These are phyloP conservation scores for Barnettozyma vustinii DNA, from an alignment of 805 yeast genomes.

Conservation along the genomic window DNA sequence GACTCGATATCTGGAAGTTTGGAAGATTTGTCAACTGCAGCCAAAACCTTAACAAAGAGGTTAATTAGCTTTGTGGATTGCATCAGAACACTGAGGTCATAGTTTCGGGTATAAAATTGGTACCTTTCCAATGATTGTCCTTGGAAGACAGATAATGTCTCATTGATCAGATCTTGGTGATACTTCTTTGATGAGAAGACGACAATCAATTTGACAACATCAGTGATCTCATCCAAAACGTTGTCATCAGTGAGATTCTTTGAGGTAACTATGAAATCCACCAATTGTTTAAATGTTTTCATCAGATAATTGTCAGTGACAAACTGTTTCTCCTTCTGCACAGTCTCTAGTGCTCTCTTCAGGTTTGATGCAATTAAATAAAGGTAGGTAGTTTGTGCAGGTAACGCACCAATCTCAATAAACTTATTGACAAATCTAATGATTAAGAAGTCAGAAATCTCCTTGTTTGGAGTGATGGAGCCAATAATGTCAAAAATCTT, in stretches of 20 bases:
- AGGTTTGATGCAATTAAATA: slow-evolving; percentile 17
- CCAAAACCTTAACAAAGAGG: slow-evolving; percentile 41
- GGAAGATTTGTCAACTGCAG: slow-evolving; percentile 45
- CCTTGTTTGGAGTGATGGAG: slow-evolving; percentile 27
- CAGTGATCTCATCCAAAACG: slow-evolving; percentile 25
- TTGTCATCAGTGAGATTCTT: slow-evolving; percentile 9
- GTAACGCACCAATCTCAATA: slow-evolving; percentile 12
- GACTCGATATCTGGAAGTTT: slow-evolving; percentile 21
- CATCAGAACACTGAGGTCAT: slow-evolving; percentile 19
- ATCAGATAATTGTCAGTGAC: slow-evolving; percentile 19
- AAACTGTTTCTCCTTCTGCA: slow-evolving; percentile 14
- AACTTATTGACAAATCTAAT: slow-evolving; percentile 33
- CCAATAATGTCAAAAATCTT: slow-evolving; percentile 22
- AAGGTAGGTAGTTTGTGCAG: slow-evolving; percentile 13
- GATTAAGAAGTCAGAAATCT: slow-evolving; percentile 33
- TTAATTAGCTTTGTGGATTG: slow-evolving; percentile 30
- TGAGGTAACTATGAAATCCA: slow-evolving; percentile 5
- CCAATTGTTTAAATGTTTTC: slow-evolving; percentile 13
- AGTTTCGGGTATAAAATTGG: slow-evolving; percentile 6
- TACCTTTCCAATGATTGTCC: slow-evolving; percentile 16
- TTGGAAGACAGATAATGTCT: slow-evolving; percentile 33
- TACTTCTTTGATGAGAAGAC: slow-evolving; percentile 24
- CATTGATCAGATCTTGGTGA: slow-evolving; percentile 43
- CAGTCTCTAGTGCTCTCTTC: slow-evolving; percentile 19
- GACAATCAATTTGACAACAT: slow-evolving; percentile 30